Base-by-base conservation (phyloP, 257 asterid species). In the Mentha longifolia region DNA sequence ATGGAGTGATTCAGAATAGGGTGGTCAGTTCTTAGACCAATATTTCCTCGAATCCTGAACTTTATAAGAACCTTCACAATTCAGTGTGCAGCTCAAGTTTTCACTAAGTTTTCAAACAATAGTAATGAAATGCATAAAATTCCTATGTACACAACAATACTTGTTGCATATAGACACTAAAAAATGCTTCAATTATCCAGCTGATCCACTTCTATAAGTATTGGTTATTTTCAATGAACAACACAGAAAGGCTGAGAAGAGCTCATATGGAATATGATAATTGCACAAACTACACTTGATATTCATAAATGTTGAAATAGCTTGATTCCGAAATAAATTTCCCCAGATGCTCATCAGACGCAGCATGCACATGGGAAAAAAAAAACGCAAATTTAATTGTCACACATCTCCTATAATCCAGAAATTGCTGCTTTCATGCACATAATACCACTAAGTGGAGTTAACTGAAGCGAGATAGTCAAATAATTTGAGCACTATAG, bases 1-100 rank as follows among this genome's bases (percentile, higher is more conserved):
- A 71, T 46, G 25, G 64, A 62, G 67, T 67, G 70, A 30, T 49
- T 33, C 31, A 58, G 52, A 71, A 28, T 31, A 9, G 19, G 17
- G 62, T 9, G 35, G 65, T 11, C 15, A 73, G 39, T 42, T 52
- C 37, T 39, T 28, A 28, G 14, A 39, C 17, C 11, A 30, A 71
- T 50, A 41, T 49, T 13, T 41, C n/a, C 17, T 54, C 22, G 20
- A 68, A 22, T n/a, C 12, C 42, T 8, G 41, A 54, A 39, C 10
- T 52, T 54, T 55, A 68, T 20, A 45, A 41, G 60, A 20, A 65
- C 47, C 57, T 66, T 35, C 17, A 19, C 37, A 45, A 45, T 61
- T 31, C 28, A 69, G 6, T 30, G 50, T 71, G 63, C 20, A 39
- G 51, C 41, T 15, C 47, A 30, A 72, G 71, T 30, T 61, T 37